These are phyloP conservation scores for Ceratocystiopsis sp. DNA, from an alignment of 2,329 filamentous ascomycete genomes.

Conservation along the genomic window DNA sequence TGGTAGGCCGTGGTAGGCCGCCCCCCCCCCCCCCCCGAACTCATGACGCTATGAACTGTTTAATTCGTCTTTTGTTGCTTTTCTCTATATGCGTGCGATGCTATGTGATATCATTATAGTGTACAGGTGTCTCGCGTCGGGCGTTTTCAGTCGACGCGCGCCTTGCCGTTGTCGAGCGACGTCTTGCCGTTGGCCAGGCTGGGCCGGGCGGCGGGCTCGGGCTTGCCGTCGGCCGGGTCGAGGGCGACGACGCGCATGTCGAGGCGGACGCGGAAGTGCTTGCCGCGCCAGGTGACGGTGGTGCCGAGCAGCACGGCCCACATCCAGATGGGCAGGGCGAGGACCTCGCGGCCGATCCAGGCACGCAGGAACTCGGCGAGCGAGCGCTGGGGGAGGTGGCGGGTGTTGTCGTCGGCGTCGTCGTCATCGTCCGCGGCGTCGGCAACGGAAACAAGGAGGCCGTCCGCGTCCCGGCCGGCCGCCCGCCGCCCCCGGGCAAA, in stretches of 20 bases:
- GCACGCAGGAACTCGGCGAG: constrained; percentile 60
- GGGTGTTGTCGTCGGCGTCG: too few relatives aligned
- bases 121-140: not conserved
- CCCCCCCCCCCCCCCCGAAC: too few relatives aligned
- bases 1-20: constrained; percentile 25
- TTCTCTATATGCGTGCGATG: not conserved
- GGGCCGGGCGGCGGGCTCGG: not conserved
- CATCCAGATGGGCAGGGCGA: constrained; percentile 79
- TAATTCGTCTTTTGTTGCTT: not conserved
- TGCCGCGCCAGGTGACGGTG: constrained; percentile 75
- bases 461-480: constrained; percentile 16
- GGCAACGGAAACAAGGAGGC: too few relatives aligned
- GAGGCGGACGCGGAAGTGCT: constrained; percentile 61
- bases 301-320: constrained; percentile 82
- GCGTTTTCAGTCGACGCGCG: constrained; percentile 11
- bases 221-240: constrained; percentile 5
- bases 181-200: not conserved
- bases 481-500: constrained; percentile 39
- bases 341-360: constrained; percentile 68
- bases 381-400: constrained; percentile 26
- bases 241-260: constrained; percentile 59
- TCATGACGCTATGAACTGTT: too few relatives aligned
- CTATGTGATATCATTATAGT: not conserved
- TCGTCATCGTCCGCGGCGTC: too few relatives aligned
- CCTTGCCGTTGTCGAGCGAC: constrained; percentile 7